Percentiles rank a stretch among this genome's conserved stretches.
These are phyloP conservation scores for Picea glauca DNA, from an alignment of 75 land plant species.

Conservation along the genomic window DNA sequence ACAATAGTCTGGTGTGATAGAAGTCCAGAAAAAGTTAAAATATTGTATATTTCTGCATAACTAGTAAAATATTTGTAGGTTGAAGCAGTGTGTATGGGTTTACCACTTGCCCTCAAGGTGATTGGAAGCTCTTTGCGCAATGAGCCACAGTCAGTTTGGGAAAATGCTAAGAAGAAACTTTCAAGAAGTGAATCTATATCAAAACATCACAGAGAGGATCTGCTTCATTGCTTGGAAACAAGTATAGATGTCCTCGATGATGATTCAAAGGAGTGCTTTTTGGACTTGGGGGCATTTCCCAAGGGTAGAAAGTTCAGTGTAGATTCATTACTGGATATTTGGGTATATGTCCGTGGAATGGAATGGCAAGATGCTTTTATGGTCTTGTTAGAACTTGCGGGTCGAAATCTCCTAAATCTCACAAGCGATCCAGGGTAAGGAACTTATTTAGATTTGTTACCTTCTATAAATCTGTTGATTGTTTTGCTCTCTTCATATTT, in stretches of 20 bases:
- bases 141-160: conserved; percentile 39
- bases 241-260: conserved; percentile 31
- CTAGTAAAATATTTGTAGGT: conserved; percentile 8
- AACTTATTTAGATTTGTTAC: no score
- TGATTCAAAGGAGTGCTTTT: conserved; percentile 45
- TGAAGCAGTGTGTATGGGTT: not conserved
- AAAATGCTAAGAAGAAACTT: not conserved
- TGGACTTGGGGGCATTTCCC: conserved; percentile 56
- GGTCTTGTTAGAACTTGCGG: no score
- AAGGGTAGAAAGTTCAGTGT: conserved; percentile 57
- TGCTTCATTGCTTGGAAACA: conserved; percentile 43
- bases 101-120: no score
- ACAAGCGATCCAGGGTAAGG: no score
- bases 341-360: conserved; percentile 48
- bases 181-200: conserved; percentile 35
- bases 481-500: conserved; percentile 29
- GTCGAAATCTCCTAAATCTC: no score
- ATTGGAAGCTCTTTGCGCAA: not conserved
- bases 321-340: conserved; percentile 45
- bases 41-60: no score
- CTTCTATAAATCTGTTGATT: no score
- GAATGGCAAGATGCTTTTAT: conserved; percentile 40
- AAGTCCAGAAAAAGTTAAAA: no score
- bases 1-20: no score
- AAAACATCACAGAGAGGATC: conserved; percentile 37